These are phyloP conservation scores for Stagonosporopsis vannaccii DNA, from an alignment of 2,329 filamentous ascomycete species.

Conservation along the genomic window DNA sequence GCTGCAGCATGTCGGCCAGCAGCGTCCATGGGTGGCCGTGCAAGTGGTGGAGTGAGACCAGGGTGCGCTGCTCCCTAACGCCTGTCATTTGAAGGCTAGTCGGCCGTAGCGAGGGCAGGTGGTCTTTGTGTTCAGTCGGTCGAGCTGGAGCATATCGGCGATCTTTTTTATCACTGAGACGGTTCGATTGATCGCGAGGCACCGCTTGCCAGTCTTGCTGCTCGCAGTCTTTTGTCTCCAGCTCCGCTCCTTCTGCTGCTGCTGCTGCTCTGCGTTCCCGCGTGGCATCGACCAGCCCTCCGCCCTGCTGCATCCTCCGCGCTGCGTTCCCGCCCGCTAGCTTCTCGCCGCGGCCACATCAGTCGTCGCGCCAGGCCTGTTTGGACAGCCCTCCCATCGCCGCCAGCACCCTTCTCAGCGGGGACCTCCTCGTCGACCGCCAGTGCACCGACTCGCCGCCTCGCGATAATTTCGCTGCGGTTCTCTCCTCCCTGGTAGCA, in stretches of 20 bases:
- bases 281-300: neutral
- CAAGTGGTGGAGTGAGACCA: slow-evolving; percentile 10
- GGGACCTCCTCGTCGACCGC: slow-evolving; percentile 20
- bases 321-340: slow-evolving; percentile 3
- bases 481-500: slow-evolving; percentile 3
- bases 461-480: slow-evolving; percentile 8
- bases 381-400: slow-evolving; percentile 16
- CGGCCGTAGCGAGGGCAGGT: slow-evolving; percentile 17
- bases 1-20: slow-evolving; percentile 5
- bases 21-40: slow-evolving; percentile 4
- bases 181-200: slow-evolving; percentile 3
- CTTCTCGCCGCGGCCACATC: neutral
- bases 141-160: slow-evolving; percentile 6
- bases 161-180: slow-evolving; percentile 15
- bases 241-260: slow-evolving; percentile 3
- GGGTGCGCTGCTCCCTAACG: slow-evolving; percentile 9
- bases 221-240: neutral
- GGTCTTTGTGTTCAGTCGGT: slow-evolving; percentile 12
- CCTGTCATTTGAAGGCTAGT: slow-evolving; percentile 17
- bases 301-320: neutral
- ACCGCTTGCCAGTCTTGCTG: neutral
- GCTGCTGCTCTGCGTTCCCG: neutral
- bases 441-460: slow-evolving; percentile 20
- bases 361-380: slow-evolving; percentile 8
- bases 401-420: slow-evolving; percentile 16